Conservation (phyloP, 2,329 filamentous ascomycete species). For the Aspergillus cejpii region DNA sequence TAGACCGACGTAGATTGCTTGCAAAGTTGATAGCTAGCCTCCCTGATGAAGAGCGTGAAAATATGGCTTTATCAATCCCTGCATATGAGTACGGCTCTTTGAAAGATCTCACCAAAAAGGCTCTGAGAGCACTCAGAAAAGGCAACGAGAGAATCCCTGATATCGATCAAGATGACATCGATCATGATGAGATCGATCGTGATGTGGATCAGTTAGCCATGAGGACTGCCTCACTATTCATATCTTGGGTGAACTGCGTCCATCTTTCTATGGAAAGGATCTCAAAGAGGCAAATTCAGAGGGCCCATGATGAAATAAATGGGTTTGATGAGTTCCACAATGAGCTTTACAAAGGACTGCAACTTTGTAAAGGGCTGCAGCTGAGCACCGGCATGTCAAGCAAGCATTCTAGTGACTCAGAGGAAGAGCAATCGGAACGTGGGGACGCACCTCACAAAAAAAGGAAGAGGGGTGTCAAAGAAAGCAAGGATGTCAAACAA, state of each 20-base stretch:
- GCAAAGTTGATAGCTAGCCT: constrained; percentile 25
- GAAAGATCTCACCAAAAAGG: constrained; percentile 9
- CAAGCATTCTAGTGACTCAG: neutral
- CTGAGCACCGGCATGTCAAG: neutral
- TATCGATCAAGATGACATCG: no score
- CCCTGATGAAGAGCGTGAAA: constrained; percentile 15
- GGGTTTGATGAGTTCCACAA: constrained; percentile 28
- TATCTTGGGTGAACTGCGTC: constrained; percentile 30
- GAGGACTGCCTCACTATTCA: constrained; percentile 25
- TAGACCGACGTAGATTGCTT: constrained; percentile 35
- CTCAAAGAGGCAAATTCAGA: constrained; percentile 13
- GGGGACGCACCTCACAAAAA: constrained; percentile 40
- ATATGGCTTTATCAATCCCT: constrained; percentile 11
- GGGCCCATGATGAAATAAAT: constrained; percentile 19
- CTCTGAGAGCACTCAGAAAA: constrained; percentile 13
- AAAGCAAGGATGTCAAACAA: constrained; percentile 46
- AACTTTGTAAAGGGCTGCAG: constrained; percentile 7
- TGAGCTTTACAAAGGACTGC: constrained; percentile 23
- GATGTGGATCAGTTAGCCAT: constrained; percentile 14
- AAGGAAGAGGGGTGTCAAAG: constrained; percentile 43
- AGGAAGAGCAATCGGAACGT: neutral
- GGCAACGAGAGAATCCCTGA: constrained; percentile 4
- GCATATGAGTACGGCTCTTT: constrained; percentile 11
- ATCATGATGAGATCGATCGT: constrained; percentile 3
- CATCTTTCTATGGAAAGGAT: constrained; percentile 18